A percentile compares a stretch with the other conserved stretches of the same genome.
These are phyloP conservation scores for Acanthamoeba triangularis DNA, from an alignment of 208 protist species.

Conservation along the genomic window DNA sequence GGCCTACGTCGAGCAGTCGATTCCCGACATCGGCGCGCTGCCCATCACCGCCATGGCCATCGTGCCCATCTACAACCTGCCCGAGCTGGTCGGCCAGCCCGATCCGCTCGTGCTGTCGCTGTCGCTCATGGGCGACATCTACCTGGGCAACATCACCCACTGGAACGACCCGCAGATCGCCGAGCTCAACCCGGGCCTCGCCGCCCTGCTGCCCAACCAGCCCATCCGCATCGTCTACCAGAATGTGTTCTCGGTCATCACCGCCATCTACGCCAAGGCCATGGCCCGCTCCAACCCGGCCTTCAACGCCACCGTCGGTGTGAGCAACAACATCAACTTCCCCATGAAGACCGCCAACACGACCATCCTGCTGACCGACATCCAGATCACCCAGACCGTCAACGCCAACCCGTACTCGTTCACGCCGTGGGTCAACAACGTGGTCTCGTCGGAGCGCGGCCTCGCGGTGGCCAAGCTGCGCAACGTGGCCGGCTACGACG, in stretches of 20 bases:
- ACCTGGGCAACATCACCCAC: slow-evolving; percentile 46
- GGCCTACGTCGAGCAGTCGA: not conserved
- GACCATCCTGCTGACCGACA: slow-evolving; percentile 2
- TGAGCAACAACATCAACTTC: slow-evolving; percentile 34
- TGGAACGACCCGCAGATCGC: slow-evolving; percentile 40
- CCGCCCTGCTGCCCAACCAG: not conserved
- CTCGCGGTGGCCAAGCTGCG: slow-evolving; percentile 18
- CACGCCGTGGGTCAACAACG: slow-evolving; percentile 53
- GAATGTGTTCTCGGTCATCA: slow-evolving; percentile 19
- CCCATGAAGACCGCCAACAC: slow-evolving; percentile 19
- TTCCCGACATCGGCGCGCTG: slow-evolving; percentile 46
- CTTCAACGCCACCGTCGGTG: not conserved
- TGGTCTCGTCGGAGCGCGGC: slow-evolving; percentile 15
- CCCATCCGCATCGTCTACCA: slow-evolving; percentile 72
- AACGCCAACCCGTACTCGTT: slow-evolving; percentile 24
- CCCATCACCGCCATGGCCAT: slow-evolving; percentile 58
- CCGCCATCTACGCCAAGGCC: slow-evolving; percentile 25
- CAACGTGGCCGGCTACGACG: slow-evolving; percentile 33
- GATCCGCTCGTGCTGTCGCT: slow-evolving; percentile 12
- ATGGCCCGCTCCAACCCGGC: not conserved
- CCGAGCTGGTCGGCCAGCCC: slow-evolving; percentile 3
- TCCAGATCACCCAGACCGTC: slow-evolving; percentile 47
- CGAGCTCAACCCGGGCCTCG: slow-evolving; percentile 40
- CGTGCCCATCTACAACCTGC: slow-evolving; percentile 65
- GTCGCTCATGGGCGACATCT: slow-evolving; percentile 66